Evolutionary conservation across 2,329 filamentous ascomycete genomes (phyloP).

Genomic region (Aspergillus persii): DNA sequence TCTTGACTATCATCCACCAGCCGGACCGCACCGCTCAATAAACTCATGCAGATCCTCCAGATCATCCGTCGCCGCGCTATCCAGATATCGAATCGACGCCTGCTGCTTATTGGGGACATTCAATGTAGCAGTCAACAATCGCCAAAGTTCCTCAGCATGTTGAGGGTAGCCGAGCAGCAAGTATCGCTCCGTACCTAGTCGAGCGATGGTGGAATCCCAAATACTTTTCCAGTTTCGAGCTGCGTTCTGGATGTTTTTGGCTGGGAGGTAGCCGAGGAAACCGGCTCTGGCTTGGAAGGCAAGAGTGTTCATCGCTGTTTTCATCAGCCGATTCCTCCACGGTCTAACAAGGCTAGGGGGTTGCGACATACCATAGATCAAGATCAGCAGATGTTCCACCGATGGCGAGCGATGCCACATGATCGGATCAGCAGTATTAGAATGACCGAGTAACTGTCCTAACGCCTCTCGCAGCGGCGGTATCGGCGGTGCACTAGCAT

Average conservation of each 20-base stretch:
- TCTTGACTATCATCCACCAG: not conserved
- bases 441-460: not conserved
- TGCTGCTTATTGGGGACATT: not conserved
- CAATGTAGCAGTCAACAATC: not conserved
- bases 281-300: constrained; percentile 29
- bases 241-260: constrained; percentile 25
- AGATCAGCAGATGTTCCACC: not conserved
- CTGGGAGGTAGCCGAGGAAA: constrained; percentile 23
- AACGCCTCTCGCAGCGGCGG: not conserved
- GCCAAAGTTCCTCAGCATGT: not conserved
- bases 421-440: not conserved
- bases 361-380: not conserved
- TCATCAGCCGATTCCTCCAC: not conserved
- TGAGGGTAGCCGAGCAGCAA: not conserved
- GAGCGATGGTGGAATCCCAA: constrained; percentile 19
- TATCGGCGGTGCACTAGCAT: not conserved
- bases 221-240: constrained; percentile 29
- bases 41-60: constrained; percentile 31
- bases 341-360: not conserved
- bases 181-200: not conserved
- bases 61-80: constrained; percentile 29
- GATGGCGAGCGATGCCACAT: not conserved
- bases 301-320: constrained; percentile 5
- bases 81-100: constrained; percentile 20
- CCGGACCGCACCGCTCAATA: constrained; percentile 22